Percentiles rank a stretch among this genome's conserved stretches.
These are phyloP conservation scores for Phellinidium pouzarii DNA, from an alignment of 1,284 basidiomycete genomes.

Conservation along the genomic window DNA sequence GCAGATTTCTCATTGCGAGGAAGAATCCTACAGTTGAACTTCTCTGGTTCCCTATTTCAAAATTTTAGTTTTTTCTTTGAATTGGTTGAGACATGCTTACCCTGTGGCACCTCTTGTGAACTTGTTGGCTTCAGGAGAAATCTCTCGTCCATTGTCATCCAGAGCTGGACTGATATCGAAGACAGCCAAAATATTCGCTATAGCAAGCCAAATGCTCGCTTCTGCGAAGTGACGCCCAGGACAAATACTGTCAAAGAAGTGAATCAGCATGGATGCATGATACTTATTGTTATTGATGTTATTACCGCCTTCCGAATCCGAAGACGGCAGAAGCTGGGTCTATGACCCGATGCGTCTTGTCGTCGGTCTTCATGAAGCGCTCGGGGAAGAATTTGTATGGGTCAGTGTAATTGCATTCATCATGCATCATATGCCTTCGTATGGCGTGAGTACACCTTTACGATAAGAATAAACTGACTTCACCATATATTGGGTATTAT, in stretches of 20 bases:
- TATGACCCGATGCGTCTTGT: background rate
- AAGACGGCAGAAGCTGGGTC: constrained; percentile 14
- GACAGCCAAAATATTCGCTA: constrained; percentile 14
- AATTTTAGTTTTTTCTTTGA: background rate
- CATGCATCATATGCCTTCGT: constrained; percentile 13
- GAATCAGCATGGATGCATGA: background rate
- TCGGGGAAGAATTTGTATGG: constrained; percentile 8
- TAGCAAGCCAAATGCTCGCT: constrained; percentile 17
- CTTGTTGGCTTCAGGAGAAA: constrained; percentile 3
- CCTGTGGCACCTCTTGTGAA: constrained; percentile 2
- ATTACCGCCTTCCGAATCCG: constrained; percentile 16
- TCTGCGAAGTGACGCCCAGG: constrained; percentile 20
- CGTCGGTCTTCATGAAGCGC: constrained; percentile 5
- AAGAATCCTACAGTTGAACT: background rate
- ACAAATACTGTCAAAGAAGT: constrained; percentile 14
- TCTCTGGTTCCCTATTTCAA: background rate
- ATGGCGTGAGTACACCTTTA: background rate
- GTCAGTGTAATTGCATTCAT: constrained; percentile 5
- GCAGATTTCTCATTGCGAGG: background rate
- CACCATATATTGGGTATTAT: constrained; percentile 15
- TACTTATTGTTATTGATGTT: too few species aligned
- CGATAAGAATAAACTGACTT: background rate
- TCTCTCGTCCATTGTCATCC: constrained; percentile 10
- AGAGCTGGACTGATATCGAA: constrained; percentile 14
- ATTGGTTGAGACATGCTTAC: background rate